A percentile compares a stretch with the other conserved stretches of the same genome.
Evolutionary conservation across 1,284 basidiomycete genomes (phyloP).

Genomic region (Baeospora myosura): DNA sequence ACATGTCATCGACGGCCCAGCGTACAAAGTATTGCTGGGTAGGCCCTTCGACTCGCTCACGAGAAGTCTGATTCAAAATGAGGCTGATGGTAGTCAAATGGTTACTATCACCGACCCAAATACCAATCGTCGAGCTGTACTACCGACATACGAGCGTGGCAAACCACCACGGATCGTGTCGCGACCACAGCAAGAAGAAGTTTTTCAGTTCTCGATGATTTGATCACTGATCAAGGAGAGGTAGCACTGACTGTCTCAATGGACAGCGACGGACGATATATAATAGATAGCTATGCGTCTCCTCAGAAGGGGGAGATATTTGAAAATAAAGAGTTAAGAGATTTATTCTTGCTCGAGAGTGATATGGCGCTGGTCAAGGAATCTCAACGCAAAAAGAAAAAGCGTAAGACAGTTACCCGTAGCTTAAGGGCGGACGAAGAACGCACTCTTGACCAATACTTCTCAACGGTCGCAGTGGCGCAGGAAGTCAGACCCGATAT

Average conservation of each 20-base stretch:
- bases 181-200: neutral
- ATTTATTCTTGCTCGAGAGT: no score
- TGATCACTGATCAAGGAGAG: neutral
- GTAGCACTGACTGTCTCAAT: neutral
- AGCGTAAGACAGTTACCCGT: no score
- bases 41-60: conserved; percentile 14
- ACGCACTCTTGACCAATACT: no score
- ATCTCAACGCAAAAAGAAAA: no score
- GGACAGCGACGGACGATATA: no score
- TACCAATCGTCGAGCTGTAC: neutral
- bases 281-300: no score
- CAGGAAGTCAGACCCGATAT: no score
- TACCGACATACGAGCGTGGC: neutral
- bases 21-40: conserved; percentile 15
- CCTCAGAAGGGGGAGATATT: no score
- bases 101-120: neutral
- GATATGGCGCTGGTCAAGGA: no score
- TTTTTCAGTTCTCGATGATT: neutral
- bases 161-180: neutral
- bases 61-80: conserved; percentile 2
- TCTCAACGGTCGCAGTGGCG: no score
- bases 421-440: no score
- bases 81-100: neutral
- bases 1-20: conserved; percentile 13
- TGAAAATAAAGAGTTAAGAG: no score